Percentiles rank a stretch among this genome's conserved stretches.
Evolutionary conservation across 176 grass and related monocot species (phyloP).

Genomic region (Avena sativa): DNA sequence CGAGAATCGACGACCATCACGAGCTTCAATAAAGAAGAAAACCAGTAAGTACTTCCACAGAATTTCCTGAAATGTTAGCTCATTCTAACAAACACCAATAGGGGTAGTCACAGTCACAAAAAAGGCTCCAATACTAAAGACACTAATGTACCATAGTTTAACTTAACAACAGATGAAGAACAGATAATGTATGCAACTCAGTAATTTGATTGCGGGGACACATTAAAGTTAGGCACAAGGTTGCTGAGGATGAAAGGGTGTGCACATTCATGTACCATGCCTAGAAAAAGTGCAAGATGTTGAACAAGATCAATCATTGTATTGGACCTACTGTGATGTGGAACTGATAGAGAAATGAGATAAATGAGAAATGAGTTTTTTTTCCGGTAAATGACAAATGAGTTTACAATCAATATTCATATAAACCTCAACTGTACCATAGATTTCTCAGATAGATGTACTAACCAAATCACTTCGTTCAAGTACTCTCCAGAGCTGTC

Average conservation of each 20-base stretch:
- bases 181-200: slow-evolving; percentile 6
- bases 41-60: slow-evolving; percentile 29
- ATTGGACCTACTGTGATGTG: background rate
- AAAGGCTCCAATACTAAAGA: background rate
- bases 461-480: slow-evolving; percentile 91
- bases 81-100: slow-evolving; percentile 21
- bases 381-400: background rate
- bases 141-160: background rate
- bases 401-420: slow-evolving; percentile 48
- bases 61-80: slow-evolving; percentile 29
- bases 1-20: slow-evolving; percentile 86
- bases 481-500: slow-evolving; percentile 96
- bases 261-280: slow-evolving; percentile 11
- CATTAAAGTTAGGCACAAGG: background rate
- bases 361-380: background rate
- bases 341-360: slow-evolving; percentile 2
- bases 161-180: slow-evolving; percentile 17
- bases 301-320: slow-evolving; percentile 5
- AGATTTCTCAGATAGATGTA: slow-evolving; percentile 29
- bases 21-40: slow-evolving; percentile 52
- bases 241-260: slow-evolving; percentile 13
- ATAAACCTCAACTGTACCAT: slow-evolving; percentile 3
- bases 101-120: background rate
- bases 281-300: background rate
- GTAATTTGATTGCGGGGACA: background rate